Percentiles rank a stretch among this genome's conserved stretches.
Evolutionary conservation across 495 filamentous ascomycete species (phyloP).

Genomic region (Thermothielavioides terrestris): DNA sequence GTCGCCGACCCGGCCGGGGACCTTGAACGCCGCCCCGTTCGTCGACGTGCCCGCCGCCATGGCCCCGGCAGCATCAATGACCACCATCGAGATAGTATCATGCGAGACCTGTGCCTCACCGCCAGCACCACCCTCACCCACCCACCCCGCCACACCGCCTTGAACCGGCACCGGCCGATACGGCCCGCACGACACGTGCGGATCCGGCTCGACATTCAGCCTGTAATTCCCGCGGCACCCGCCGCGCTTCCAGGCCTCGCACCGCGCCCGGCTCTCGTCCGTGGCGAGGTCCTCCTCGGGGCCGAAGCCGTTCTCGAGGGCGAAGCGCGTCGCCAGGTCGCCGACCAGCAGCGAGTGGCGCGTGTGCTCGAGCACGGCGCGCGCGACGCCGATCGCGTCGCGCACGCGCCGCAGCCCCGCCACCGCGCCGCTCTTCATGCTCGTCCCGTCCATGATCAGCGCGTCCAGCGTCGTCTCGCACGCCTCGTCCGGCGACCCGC

Average conservation of each 20-base stretch:
- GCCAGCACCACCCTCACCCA: not conserved
- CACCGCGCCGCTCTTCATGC: slow-evolving; percentile 39
- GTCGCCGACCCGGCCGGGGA: slow-evolving; percentile 41
- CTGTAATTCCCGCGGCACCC: slow-evolving; percentile 37
- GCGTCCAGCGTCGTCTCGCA: slow-evolving; percentile 45
- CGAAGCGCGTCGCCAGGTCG: slow-evolving; percentile 39
- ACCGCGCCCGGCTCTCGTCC: slow-evolving; percentile 23
- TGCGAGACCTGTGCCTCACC: slow-evolving; percentile 17
- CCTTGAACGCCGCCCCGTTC: slow-evolving; percentile 40
- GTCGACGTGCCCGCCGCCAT: slow-evolving; percentile 44
- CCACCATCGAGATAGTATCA: slow-evolving; percentile 44
- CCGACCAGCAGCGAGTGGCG: slow-evolving; percentile 39
- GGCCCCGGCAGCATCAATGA: slow-evolving; percentile 24
- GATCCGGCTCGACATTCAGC: slow-evolving; percentile 31
- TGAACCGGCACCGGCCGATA: slow-evolving; percentile 28
- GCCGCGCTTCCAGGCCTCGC: slow-evolving; percentile 29
- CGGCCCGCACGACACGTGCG: slow-evolving; percentile 31
- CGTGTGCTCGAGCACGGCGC: slow-evolving; percentile 38
- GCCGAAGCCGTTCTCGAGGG: slow-evolving; percentile 35
- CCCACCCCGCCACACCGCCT: not conserved
- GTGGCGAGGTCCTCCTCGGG: slow-evolving; percentile 32
- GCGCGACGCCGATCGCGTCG: slow-evolving; percentile 37
- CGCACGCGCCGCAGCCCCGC: slow-evolving; percentile 36
- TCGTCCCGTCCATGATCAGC: slow-evolving; percentile 38
- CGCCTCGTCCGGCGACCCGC: slow-evolving; percentile 39